A percentile compares a stretch with the other conserved stretches of the same genome.
Conservation (phyloP, 305 asterid genomes). For the Fraxinus nigra region DNA sequence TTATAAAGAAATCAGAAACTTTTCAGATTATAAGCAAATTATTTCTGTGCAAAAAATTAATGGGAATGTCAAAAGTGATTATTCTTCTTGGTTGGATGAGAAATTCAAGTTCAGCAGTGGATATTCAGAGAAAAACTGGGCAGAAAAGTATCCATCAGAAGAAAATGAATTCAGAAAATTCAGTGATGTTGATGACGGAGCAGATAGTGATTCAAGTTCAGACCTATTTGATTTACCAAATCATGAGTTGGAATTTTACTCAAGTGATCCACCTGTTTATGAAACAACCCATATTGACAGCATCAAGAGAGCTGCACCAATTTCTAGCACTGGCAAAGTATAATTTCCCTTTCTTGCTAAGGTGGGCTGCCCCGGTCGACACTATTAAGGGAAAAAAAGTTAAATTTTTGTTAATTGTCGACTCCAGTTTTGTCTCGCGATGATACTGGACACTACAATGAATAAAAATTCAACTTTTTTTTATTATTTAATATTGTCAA, state of each 20-base stretch:
- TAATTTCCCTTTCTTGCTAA: not conserved
- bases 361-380: not conserved
- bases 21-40: slow-evolving; percentile 26
- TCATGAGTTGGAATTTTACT: slow-evolving; percentile 37
- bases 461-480: too few species aligned
- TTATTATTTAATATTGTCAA: too few species aligned
- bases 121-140: slow-evolving; percentile 12
- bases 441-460: not conserved
- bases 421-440: not conserved
- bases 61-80: slow-evolving; percentile 15
- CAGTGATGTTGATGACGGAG: slow-evolving; percentile 34
- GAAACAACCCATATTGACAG: slow-evolving; percentile 46
- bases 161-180: slow-evolving; percentile 32
- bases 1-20: slow-evolving; percentile 30
- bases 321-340: not conserved
- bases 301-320: slow-evolving; percentile 35
- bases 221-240: slow-evolving; percentile 50
- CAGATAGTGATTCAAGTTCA: slow-evolving; percentile 49
- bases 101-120: slow-evolving; percentile 20
- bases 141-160: slow-evolving; percentile 14
- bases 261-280: slow-evolving; percentile 53
- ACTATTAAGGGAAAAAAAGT: not conserved
- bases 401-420: not conserved
- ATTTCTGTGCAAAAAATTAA: slow-evolving; percentile 2
- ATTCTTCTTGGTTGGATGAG: slow-evolving; percentile 26